These are phyloP conservation scores for Nadsonia starkeyi-henricii DNA, from an alignment of 1,139 yeast species.

Conservation along the genomic window DNA sequence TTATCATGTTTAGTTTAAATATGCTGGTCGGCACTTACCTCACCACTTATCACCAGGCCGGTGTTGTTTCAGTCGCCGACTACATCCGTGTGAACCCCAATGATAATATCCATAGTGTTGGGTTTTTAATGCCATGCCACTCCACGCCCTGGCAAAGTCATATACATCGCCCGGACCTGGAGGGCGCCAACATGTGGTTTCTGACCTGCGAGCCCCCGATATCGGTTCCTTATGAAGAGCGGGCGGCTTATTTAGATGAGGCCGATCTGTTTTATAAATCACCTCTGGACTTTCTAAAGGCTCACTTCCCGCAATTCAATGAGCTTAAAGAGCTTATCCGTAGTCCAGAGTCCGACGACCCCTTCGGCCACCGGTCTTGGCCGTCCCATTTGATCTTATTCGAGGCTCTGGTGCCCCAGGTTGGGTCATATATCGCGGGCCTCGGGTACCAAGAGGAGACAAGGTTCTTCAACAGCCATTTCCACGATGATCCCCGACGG, in stretches of 20 bases:
- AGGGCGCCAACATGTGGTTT: slow-evolving; percentile 41
- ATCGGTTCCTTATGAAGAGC: slow-evolving; percentile 14
- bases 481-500: slow-evolving; percentile 82
- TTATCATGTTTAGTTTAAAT: slow-evolving; percentile 28
- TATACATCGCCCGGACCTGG: slow-evolving; percentile 41
- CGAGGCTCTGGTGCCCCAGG: slow-evolving; percentile 39
- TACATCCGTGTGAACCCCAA: slow-evolving; percentile 30
- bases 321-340: slow-evolving; percentile 7
- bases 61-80: slow-evolving; percentile 57
- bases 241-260: slow-evolving; percentile 56
- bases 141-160: slow-evolving; percentile 93
- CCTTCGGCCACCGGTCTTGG: slow-evolving; percentile 28
- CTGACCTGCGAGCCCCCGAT: slow-evolving; percentile 90
- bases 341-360: slow-evolving; percentile 24
- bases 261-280: slow-evolving; percentile 71
- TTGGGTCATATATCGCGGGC: slow-evolving; percentile 28
- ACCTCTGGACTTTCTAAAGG: slow-evolving; percentile 39
- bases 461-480: slow-evolving; percentile 61
- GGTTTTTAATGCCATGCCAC: slow-evolving; percentile 89
- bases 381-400: slow-evolving; percentile 63
- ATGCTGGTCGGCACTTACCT: slow-evolving; percentile 37
- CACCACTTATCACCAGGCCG: slow-evolving; percentile 63
- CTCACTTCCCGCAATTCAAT: slow-evolving; percentile 26
- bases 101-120: slow-evolving; percentile 37
- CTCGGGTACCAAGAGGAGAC: slow-evolving; percentile 32